phyloP scores from a whole-genome alignment of 2,329 filamentous ascomycete genomes.

The Colletotrichum trifolii region DNA sequence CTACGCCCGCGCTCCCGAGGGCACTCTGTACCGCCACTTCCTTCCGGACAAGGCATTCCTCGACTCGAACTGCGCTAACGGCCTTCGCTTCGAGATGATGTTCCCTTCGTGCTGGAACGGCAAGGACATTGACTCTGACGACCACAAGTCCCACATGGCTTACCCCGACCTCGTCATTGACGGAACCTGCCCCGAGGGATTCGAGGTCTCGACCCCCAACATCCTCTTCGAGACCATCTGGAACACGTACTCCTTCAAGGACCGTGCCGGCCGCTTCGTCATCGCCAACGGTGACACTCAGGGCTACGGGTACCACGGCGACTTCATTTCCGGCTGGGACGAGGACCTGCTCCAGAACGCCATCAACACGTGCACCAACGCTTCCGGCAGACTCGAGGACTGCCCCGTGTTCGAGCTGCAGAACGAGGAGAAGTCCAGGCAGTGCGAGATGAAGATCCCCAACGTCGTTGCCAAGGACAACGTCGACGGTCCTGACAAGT shows the following conservation, averaged over 20 bases:
- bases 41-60: slow-evolving; percentile 83
- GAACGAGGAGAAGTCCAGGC: slow-evolving; percentile 62
- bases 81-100: slow-evolving; percentile 84
- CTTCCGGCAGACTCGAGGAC: slow-evolving; percentile 75
- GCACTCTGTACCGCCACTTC: slow-evolving; percentile 82
- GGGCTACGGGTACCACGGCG: slow-evolving; percentile 80
- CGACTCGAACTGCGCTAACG: slow-evolving; percentile 84
- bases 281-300: slow-evolving; percentile 82
- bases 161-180: slow-evolving; percentile 83
- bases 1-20: slow-evolving; percentile 75
- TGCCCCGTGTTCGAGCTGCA: slow-evolving; percentile 82
- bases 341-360: slow-evolving; percentile 74
- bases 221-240: slow-evolving; percentile 91
- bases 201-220: slow-evolving; percentile 74
- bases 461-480: slow-evolving; percentile 67
- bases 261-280: slow-evolving; percentile 75
- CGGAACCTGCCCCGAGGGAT: slow-evolving; percentile 78
- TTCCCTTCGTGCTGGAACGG: slow-evolving; percentile 94
- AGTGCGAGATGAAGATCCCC: slow-evolving; percentile 74
- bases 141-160: slow-evolving; percentile 76
- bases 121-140: slow-evolving; percentile 63
- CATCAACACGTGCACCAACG: slow-evolving; percentile 79
- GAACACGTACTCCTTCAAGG: slow-evolving; percentile 74
- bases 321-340: slow-evolving; percentile 86
- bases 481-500: slow-evolving; percentile 62